Evolutionary conservation across 1,284 basidiomycete genomes (phyloP), one percentile per base, ranked within the genome.

Genomic region (Ustilago tritici): DNA sequence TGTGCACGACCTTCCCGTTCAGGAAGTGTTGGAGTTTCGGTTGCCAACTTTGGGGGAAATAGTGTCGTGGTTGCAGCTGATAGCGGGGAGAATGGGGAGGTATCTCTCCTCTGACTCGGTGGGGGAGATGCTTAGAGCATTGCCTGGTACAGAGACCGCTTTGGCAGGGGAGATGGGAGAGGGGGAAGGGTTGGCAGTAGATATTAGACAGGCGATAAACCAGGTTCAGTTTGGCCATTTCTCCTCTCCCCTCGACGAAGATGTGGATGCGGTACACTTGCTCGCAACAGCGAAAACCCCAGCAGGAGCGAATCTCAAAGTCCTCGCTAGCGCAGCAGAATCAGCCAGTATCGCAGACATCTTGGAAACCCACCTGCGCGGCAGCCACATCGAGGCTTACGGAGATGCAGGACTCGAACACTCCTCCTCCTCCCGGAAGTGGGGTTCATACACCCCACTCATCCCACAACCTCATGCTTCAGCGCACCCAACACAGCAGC

Each of bases 181-280:
- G 23, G 34, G 23, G 15, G 53, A 53, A 2, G 50, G 35, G 15
- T 15, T 47, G 10, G n/a, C 15, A 3, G 86, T 88, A 66, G 92
- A 93, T 86, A 87, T 93, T 31, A 87, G 92, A 57, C 88, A 88
- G 66, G 88, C 89, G 11, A 89, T 93, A 61, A 88, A 88, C 65
- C 86, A 89, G 76, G 86, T 93, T 57, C 91, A 93, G 86, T 87
- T 92, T 76, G 84, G 85, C 6, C 63, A 62, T 14, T 54, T 59
- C 12, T 47, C 58, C 10, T 58, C 19, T 17, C 6, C 32, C 31
- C 2, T 35, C 23, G 1, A 7, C 9, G n/a, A 43, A 36, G 17
- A 31, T 10, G 12, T 14, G 10, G 55, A 56, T 15, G 38, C 23
- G 23, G 55, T 56, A 3, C 28, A 35, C 19, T 14, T 12, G 11